Base-by-base conservation (phyloP, 1,139 yeast genomes). In the Magnusiomyces starmeri region DNA sequence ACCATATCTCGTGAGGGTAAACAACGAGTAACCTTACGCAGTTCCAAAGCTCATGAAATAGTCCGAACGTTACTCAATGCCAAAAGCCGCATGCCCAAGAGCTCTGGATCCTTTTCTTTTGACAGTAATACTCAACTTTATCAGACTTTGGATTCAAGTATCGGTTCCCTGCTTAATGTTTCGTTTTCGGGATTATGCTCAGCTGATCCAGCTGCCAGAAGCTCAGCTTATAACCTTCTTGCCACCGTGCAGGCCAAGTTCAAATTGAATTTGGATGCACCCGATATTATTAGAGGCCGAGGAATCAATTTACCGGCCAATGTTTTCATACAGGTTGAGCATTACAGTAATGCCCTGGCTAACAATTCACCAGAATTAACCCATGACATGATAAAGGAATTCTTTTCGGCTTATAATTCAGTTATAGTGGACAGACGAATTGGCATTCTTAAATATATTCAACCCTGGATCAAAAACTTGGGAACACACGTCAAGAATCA, bases 391-490 rank as follows among this genome's bases (percentile, higher is more conserved):
- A 70, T 85, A 57, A 70, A 71, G 49, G 83, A 85, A 0, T 82
- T 81, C 59, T 81, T 82, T 63, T 76, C 73, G 43, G 79, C 82
- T 29, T 79, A 75, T 57, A 78, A 75, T 2, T 72, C 72, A 4
- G 61, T 72, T 7, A 57, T 68, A 2, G 65, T 63, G 21, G 70
- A 69, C 41, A 68, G 70, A 14, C 59, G 67, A 7, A 64, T 70
- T 32, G 72, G 77, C 6, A 76, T 81, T 1, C 70, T 83, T 3
- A 68, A 76, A 57, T 82, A 81, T 62, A 71, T 83, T 12, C 74
- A 87, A 1, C 90, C 94, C 2, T 88, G 96, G 95, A 74, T 85
- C n/a, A 76, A 76, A 35, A 85, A 87, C 60, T 72, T 86, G 27
- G 79, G 82, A 61, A 74, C 74, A 25, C 68, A 79, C 59, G 81